Conservation (phyloP, 1,139 yeast genomes). For the Diutina rugosa region DNA sequence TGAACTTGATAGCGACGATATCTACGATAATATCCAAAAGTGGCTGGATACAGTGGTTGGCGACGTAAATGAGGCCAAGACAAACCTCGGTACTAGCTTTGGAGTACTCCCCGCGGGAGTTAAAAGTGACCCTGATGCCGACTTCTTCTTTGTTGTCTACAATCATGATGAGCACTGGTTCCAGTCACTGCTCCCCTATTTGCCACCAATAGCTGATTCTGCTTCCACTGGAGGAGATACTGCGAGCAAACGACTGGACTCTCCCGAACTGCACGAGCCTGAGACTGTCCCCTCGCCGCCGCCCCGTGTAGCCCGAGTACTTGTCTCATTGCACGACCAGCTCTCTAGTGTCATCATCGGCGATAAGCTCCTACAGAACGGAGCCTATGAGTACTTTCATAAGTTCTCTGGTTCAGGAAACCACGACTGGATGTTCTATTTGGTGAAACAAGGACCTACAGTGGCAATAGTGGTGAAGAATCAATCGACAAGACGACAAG, state of each 20-base stretch:
- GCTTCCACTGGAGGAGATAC: constrained; percentile 3
- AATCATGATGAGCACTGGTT: constrained; percentile 15
- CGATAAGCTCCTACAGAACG: constrained; percentile 8
- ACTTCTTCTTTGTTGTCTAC: constrained; percentile 26
- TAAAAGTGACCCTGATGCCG: constrained; percentile 5
- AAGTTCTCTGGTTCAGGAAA: constrained; percentile 25
- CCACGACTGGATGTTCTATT: constrained; percentile 35
- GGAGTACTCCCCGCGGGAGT: not conserved
- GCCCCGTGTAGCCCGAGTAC: constrained; percentile 8
- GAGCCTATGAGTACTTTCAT: constrained; percentile 25
- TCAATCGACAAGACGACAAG: constrained; percentile 8
- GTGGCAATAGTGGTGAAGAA: constrained; percentile 25
- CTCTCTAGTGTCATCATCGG: constrained; percentile 19
- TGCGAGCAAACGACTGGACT: constrained; percentile 2
- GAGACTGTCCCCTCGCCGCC: not conserved
- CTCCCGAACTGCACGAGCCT: constrained; percentile 5
- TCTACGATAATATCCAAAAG: not conserved
- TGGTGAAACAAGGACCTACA: constrained; percentile 19
- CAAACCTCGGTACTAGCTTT: not conserved
- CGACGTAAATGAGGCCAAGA: not conserved
- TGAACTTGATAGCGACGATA: not conserved
- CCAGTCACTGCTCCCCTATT: constrained; percentile 28
- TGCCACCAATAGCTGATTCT: constrained; percentile 12
- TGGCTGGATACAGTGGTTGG: not conserved
- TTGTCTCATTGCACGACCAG: constrained; percentile 25